Conservation (phyloP, 768 basidiomycete species). For the Plicaturopsis crispa region DNA sequence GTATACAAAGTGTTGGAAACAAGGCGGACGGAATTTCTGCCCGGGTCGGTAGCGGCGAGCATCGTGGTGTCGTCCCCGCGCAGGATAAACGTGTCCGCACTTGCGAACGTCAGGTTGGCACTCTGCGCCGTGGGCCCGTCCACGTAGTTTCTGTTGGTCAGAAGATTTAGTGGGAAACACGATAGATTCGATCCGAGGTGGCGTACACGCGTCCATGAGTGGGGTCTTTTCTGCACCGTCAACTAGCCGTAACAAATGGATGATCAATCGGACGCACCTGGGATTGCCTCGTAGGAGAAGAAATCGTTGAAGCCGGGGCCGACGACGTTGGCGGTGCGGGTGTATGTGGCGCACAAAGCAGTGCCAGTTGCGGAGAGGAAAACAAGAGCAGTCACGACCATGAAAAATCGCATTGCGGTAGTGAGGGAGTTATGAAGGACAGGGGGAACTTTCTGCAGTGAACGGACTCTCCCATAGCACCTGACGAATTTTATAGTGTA, state of each 20-base stretch:
- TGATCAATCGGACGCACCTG: too few relatives aligned
- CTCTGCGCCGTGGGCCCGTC: conserved; percentile 37
- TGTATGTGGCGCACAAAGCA: conserved; percentile 36
- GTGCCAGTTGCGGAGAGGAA: too few relatives aligned
- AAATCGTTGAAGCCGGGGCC: conserved; percentile 41
- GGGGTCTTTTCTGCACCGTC: too few relatives aligned
- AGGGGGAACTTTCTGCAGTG: too few relatives aligned
- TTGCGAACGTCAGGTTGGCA: conserved; percentile 51
- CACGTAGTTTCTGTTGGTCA: conserved; percentile 40
- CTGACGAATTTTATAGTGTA: too few relatives aligned
- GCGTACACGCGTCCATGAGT: conserved; percentile 63
- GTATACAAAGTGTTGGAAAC: conserved; percentile 43
- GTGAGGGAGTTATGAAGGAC: too few relatives aligned
- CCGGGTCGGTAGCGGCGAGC: conserved; percentile 39
- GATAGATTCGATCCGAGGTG: neutral
- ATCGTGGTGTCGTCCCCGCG: conserved; percentile 45
- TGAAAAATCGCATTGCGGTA: too few relatives aligned
- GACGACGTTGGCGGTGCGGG: conserved; percentile 33
- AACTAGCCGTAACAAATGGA: too few relatives aligned
- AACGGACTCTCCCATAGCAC: too few relatives aligned
- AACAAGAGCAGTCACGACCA: too few relatives aligned
- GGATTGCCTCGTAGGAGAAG: conserved; percentile 39
- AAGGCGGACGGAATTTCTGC: conserved; percentile 53
- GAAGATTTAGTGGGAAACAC: too few relatives aligned
- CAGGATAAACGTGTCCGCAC: conserved; percentile 43